These are phyloP conservation scores for Colletotrichum orbiculare DNA, from an alignment of 2,329 filamentous ascomycete species.

Conservation along the genomic window DNA sequence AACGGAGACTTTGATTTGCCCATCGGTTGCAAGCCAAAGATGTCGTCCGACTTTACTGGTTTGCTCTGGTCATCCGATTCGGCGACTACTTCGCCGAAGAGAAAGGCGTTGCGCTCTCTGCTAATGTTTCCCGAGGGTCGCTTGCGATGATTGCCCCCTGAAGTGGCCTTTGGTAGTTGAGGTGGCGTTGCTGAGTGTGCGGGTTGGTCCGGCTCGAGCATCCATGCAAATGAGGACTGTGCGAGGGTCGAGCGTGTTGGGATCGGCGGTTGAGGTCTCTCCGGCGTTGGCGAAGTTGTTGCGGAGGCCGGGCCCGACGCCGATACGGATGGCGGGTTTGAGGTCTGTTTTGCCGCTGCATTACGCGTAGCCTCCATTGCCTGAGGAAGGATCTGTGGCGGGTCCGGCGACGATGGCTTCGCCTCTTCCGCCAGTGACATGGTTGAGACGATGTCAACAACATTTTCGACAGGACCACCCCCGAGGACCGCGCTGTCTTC, in stretches of 20 bases:
- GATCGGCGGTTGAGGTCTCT: constrained; percentile 51
- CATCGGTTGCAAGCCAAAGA: constrained; percentile 67
- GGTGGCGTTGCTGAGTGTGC: constrained; percentile 45
- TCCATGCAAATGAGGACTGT: constrained; percentile 83
- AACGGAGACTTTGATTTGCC: constrained; percentile 29
- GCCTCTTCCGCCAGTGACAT: constrained; percentile 18
- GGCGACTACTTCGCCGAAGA: constrained; percentile 65
- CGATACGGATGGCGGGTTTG: constrained; percentile 18
- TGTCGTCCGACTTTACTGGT: constrained; percentile 55
- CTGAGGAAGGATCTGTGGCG: constrained; percentile 8
- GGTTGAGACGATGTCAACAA: constrained; percentile 27
- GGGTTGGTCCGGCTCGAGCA: constrained; percentile 71
- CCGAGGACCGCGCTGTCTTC: constrained; percentile 1
- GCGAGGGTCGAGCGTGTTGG: constrained; percentile 74
- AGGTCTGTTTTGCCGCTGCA: neutral
- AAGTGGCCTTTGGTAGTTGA: constrained; percentile 39
- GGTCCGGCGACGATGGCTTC: constrained; percentile 2
- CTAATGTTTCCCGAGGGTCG: constrained; percentile 55
- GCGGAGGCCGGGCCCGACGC: constrained; percentile 7
- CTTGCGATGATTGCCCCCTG: constrained; percentile 49
- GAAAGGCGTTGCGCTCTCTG: constrained; percentile 67
- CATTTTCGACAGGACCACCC: constrained; percentile 7
- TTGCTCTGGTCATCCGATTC: constrained; percentile 49
- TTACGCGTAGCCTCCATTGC: constrained; percentile 31
- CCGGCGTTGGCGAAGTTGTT: neutral